These are phyloP conservation scores for Talaromyces adpressus DNA, from an alignment of 495 filamentous ascomycete genomes.

Conservation along the genomic window DNA sequence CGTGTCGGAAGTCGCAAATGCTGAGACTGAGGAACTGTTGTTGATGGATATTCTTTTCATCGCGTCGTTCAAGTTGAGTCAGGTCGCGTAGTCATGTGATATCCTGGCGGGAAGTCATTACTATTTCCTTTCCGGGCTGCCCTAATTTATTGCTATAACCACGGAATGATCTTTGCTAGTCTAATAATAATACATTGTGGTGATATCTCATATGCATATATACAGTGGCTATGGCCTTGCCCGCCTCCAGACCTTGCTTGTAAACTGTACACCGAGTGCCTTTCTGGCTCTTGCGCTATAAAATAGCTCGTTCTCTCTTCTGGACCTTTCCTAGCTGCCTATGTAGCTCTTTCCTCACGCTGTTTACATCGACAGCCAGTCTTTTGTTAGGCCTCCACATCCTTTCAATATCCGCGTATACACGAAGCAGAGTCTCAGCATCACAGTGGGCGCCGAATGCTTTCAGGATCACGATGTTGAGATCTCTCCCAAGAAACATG, in stretches of 20 bases:
- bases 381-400: constrained; percentile 36
- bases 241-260: neutral
- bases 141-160: neutral
- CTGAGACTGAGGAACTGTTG: neutral
- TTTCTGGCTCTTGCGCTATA: neutral
- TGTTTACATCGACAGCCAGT: constrained; percentile 28
- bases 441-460: constrained; percentile 37
- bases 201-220: neutral
- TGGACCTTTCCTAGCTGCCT: constrained; percentile 19
- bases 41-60: neutral
- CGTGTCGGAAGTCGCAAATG: neutral
- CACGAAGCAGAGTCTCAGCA: constrained; percentile 30
- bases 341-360: constrained; percentile 33
- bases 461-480: constrained; percentile 32
- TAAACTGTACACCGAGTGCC: neutral
- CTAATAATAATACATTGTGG: neutral
- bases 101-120: neutral
- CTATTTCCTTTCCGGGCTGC: neutral
- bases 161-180: neutral
- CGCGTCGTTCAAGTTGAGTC: neutral
- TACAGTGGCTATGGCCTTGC: neutral
- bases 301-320: neutral
- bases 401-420: constrained; percentile 34
- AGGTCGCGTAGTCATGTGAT: constrained; percentile 5
- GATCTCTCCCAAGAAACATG: constrained; percentile 35